phyloP scores from a whole-genome alignment of 352 stramenopile species.

The Aphanomyces stellatus region DNA sequence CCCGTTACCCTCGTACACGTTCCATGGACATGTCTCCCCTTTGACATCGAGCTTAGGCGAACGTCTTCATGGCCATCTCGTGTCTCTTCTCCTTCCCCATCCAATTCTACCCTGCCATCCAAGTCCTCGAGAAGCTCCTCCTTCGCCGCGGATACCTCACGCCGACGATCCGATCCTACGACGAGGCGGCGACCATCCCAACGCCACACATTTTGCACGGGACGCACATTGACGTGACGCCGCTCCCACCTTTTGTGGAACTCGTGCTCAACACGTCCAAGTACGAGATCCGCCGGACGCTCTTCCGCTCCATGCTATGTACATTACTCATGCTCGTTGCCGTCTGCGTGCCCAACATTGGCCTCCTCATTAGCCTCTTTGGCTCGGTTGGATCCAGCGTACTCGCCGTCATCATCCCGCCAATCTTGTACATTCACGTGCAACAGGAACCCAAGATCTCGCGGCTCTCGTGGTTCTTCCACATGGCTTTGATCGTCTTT shows the following conservation, averaged over 20 bases:
- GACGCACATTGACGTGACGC: neutral
- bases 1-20: constrained; percentile 55
- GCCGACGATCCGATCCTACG: constrained; percentile 24
- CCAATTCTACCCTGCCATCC: constrained; percentile 70
- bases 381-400: constrained; percentile 71
- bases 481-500: constrained; percentile 43
- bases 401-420: constrained; percentile 67
- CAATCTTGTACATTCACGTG: constrained; percentile 49
- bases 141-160: constrained; percentile 37
- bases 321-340: constrained; percentile 62
- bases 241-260: constrained; percentile 30
- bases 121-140: constrained; percentile 56
- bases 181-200: neutral
- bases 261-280: constrained; percentile 41
- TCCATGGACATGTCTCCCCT: neutral
- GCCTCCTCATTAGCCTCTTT: constrained; percentile 70
- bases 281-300: constrained; percentile 68
- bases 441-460: constrained; percentile 32
- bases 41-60: constrained; percentile 30
- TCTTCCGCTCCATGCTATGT: constrained; percentile 78
- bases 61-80: constrained; percentile 57
- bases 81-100: constrained; percentile 73
- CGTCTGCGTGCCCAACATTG: constrained; percentile 62
- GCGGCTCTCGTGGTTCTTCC: constrained; percentile 30
- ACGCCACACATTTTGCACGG: neutral